Percentiles rank a stretch among this genome's conserved stretches.
Evolutionary conservation across 768 basidiomycete species (phyloP).

Genomic region (Podaxis sp.): DNA sequence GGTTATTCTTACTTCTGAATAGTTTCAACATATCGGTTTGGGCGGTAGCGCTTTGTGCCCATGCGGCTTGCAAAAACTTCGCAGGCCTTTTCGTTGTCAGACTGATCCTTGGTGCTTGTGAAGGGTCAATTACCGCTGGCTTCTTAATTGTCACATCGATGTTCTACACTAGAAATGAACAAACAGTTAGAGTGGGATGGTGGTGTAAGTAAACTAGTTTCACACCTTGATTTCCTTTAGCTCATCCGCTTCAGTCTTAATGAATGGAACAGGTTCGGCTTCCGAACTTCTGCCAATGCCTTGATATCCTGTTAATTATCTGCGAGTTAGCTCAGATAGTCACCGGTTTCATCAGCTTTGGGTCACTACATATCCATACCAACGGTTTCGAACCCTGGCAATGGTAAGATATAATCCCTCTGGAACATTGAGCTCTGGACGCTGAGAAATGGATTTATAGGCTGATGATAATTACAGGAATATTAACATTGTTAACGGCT

Average conservation of each 20-base stretch:
- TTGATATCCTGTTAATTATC: no score
- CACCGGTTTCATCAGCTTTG: slow-evolving; percentile 65
- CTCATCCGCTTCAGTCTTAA: slow-evolving; percentile 43
- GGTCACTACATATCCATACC: slow-evolving; percentile 57
- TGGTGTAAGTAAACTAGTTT: slow-evolving; percentile 54
- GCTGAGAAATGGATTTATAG: slow-evolving; percentile 17
- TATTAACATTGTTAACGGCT: slow-evolving; percentile 49
- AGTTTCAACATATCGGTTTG: slow-evolving; percentile 67
- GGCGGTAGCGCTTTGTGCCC: slow-evolving; percentile 53
- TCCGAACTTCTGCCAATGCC: no score
- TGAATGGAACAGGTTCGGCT: slow-evolving; percentile 64
- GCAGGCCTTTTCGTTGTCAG: slow-evolving; percentile 59
- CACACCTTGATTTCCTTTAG: not conserved
- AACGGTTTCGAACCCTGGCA: slow-evolving; percentile 64
- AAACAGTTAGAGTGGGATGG: slow-evolving; percentile 65
- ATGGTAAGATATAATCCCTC: slow-evolving; percentile 38
- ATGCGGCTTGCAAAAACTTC: slow-evolving; percentile 72
- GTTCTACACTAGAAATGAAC: slow-evolving; percentile 74
- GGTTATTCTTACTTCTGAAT: not conserved
- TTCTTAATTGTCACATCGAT: slow-evolving; percentile 75
- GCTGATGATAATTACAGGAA: slow-evolving; percentile 71
- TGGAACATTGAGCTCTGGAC: not conserved
- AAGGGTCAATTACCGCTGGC: slow-evolving; percentile 68
- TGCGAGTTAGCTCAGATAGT: slow-evolving; percentile 58
- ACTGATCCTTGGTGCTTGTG: slow-evolving; percentile 67